These are phyloP conservation scores for Penicillium crustosum DNA, from an alignment of 2,329 filamentous ascomycete species.

Conservation along the genomic window DNA sequence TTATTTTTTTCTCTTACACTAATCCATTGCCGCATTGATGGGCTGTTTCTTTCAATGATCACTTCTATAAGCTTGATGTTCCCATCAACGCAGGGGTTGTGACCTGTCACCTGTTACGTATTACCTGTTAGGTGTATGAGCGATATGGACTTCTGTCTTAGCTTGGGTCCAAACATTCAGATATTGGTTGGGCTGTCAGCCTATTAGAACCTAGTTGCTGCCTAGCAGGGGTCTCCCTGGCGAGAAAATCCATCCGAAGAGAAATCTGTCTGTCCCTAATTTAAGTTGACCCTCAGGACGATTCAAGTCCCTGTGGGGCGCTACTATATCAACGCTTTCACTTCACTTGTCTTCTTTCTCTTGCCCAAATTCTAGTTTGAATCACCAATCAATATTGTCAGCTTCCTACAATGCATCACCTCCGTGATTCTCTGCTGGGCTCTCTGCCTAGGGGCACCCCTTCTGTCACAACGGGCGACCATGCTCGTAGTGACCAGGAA, in stretches of 20 bases:
- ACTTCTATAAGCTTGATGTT: too few relatives aligned
- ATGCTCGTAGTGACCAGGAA: neutral
- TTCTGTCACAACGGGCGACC: neutral
- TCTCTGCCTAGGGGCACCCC: slow-evolving; percentile 12
- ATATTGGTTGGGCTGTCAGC: neutral
- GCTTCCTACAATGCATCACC: slow-evolving; percentile 11
- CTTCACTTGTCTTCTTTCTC: neutral
- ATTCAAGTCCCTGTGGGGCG: neutral
- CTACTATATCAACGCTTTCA: neutral
- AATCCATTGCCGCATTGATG: too few relatives aligned
- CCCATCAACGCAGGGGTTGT: neutral
- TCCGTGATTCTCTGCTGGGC: slow-evolving; percentile 18
- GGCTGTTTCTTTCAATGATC: too few relatives aligned
- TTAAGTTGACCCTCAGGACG: neutral
- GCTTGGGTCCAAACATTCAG: slow-evolving; percentile 7
- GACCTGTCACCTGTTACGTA: slow-evolving; percentile 5
- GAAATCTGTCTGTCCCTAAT: neutral
- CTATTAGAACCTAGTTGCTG: slow-evolving; percentile 1
- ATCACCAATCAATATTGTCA: neutral
- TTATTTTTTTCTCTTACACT: too few relatives aligned
- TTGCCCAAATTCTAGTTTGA: neutral
- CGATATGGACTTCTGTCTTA: slow-evolving; percentile 5
- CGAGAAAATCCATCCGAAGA: neutral
- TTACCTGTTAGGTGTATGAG: neutral
- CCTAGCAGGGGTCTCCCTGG: neutral